A percentile compares a stretch with the other conserved stretches of the same genome.
Evolutionary conservation across 352 stramenopile species (phyloP).

Genomic region (Pythium sp.): DNA sequence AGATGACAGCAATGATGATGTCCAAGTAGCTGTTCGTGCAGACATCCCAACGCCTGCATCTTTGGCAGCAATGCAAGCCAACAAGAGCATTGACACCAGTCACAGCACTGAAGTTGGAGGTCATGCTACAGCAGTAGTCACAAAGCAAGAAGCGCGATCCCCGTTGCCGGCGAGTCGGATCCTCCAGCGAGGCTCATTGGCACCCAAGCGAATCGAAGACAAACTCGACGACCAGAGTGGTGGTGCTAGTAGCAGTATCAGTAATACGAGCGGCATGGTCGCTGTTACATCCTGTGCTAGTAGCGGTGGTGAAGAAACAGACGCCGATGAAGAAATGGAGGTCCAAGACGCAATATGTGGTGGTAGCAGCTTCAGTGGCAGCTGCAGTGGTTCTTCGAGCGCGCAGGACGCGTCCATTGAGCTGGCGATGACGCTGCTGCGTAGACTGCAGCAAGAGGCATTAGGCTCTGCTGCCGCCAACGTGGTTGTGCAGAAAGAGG

Average conservation of each 20-base stretch:
- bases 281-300: background rate
- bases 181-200: conserved; percentile 14
- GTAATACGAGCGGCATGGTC: background rate
- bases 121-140: background rate
- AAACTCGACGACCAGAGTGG: background rate
- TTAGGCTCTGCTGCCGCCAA: conserved; percentile 6
- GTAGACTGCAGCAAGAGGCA: conserved; percentile 44
- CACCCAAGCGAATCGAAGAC: background rate
- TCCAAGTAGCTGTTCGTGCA: background rate
- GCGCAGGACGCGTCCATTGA: conserved; percentile 44
- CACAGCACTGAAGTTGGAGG: background rate
- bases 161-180: conserved; percentile 12
- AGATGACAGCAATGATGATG: background rate
- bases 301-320: conserved; percentile 6
- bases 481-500: conserved; percentile 40
- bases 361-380: background rate
- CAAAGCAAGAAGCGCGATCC: background rate
- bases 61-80: background rate
- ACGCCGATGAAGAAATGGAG: conserved; percentile 8
- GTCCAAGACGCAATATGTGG: conserved; percentile 14
- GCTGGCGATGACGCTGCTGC: conserved; percentile 52
- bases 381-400: conserved; percentile 1
- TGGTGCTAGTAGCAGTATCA: background rate
- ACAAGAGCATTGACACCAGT: background rate
- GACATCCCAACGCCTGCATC: background rate